These are phyloP conservation scores for Anthostomella pinea DNA, from an alignment of 2,329 filamentous ascomycete genomes.

Conservation along the genomic window DNA sequence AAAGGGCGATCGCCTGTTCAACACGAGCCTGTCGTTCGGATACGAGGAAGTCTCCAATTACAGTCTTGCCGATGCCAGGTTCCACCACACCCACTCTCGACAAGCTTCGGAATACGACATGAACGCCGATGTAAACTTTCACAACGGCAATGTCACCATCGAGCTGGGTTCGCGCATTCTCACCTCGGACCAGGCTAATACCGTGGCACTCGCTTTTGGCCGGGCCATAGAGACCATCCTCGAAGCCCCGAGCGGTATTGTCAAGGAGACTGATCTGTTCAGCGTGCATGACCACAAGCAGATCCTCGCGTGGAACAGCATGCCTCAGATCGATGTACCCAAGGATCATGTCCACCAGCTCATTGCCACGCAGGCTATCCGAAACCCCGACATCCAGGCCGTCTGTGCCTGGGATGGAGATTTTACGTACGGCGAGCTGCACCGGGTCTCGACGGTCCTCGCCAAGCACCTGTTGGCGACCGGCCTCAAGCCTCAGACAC, in stretches of 20 bases:
- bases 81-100: constrained; percentile 36
- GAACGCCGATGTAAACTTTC: constrained; percentile 43
- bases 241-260: constrained; percentile 36
- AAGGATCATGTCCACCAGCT: constrained; percentile 45
- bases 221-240: constrained; percentile 48
- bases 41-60: constrained; percentile 31
- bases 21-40: constrained; percentile 49
- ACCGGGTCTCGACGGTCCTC: constrained; percentile 26
- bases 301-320: constrained; percentile 51
- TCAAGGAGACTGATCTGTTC: constrained; percentile 51
- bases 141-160: constrained; percentile 39
- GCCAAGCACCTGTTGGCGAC: constrained; percentile 28
- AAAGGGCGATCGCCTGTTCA: constrained; percentile 44
- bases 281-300: constrained; percentile 54
- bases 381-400: constrained; percentile 37
- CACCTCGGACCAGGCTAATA: constrained; percentile 41
- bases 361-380: constrained; percentile 39
- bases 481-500: constrained; percentile 29
- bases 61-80: constrained; percentile 31
- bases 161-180: constrained; percentile 45
- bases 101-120: constrained; percentile 47
- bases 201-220: constrained; percentile 52
- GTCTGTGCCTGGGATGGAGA: constrained; percentile 32
- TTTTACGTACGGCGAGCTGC: constrained; percentile 30
- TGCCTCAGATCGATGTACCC: constrained; percentile 38